Evolutionary conservation across 768 basidiomycete species (phyloP).

Genomic region (Tulasnella sp.): DNA sequence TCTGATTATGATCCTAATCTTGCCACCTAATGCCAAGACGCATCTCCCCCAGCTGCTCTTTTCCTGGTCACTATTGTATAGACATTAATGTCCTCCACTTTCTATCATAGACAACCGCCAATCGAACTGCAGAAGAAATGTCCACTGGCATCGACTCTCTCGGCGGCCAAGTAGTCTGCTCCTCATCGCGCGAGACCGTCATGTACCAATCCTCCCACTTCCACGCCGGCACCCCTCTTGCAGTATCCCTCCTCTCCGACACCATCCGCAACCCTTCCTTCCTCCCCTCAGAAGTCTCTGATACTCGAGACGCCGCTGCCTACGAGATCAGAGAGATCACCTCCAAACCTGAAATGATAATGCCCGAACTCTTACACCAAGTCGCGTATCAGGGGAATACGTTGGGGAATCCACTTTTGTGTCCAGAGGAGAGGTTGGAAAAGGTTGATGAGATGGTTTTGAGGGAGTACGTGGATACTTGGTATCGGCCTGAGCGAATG

Average conservation of each 20-base stretch:
- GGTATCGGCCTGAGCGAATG: slow-evolving; percentile 92
- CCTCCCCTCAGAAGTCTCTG: slow-evolving; percentile 62
- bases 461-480: slow-evolving; percentile 53
- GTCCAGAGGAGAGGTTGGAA: slow-evolving; percentile 73
- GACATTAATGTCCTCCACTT: neutral
- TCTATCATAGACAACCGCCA: slow-evolving; percentile 51
- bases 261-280: slow-evolving; percentile 75
- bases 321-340: slow-evolving; percentile 86
- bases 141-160: slow-evolving; percentile 65
- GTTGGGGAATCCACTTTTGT: slow-evolving; percentile 83
- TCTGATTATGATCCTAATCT: too few relatives aligned
- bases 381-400: slow-evolving; percentile 70
- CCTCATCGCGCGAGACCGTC: slow-evolving; percentile 84
- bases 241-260: slow-evolving; percentile 82
- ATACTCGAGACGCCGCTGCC: slow-evolving; percentile 73
- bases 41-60: too few relatives aligned
- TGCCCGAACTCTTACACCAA: slow-evolving; percentile 81
- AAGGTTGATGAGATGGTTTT: slow-evolving; percentile 51
- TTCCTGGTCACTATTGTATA: neutral
- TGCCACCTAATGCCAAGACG: too few relatives aligned
- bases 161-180: slow-evolving; percentile 86
- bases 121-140: slow-evolving; percentile 68
- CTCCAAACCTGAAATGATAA: slow-evolving; percentile 82
- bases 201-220: slow-evolving; percentile 98
- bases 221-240: slow-evolving; percentile 65